Conservation (phyloP, 176 grass and related monocot genomes). For the Puya raimondii region DNA sequence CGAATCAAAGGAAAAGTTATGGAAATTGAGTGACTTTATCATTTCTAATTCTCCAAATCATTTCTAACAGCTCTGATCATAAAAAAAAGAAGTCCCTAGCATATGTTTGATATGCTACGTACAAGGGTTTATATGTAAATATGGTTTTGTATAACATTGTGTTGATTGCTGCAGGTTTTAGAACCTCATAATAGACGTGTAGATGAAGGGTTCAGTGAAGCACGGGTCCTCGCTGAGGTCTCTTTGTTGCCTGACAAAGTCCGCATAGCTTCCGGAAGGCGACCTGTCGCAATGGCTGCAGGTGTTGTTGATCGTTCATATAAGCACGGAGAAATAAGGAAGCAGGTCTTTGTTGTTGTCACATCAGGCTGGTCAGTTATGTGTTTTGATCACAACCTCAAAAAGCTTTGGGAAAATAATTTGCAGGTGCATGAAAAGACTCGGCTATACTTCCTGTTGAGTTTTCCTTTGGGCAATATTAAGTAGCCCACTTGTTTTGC, state of each 20-base stretch:
- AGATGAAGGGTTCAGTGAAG: conserved; percentile 65
- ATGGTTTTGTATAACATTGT: neutral
- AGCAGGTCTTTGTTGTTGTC: conserved; percentile 88
- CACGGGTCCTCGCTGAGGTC: conserved; percentile 63
- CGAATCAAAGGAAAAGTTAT: too few species aligned
- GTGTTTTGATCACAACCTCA: conserved; percentile 99
- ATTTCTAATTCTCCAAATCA: too few species aligned
- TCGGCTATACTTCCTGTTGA: too few species aligned
- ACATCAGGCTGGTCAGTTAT: conserved; percentile 92
- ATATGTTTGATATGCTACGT: too few species aligned
- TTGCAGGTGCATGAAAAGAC: conserved; percentile 34
- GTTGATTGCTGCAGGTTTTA: conserved; percentile 27
- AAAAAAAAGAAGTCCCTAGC: too few species aligned
- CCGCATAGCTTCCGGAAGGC: conserved; percentile 61
- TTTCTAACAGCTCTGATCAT: too few species aligned
- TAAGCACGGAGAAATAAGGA: conserved; percentile 29
- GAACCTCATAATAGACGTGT: conserved; percentile 36
- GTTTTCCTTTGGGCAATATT: too few species aligned
- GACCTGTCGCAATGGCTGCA: conserved; percentile 70
- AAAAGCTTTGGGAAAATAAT: conserved; percentile 89
- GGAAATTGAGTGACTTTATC: too few species aligned
- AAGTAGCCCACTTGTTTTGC: too few species aligned
- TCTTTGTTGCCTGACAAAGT: conserved; percentile 72
- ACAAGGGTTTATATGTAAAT: too few species aligned
- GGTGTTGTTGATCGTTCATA: conserved; percentile 71